Evolutionary conservation across 768 basidiomycete species (phyloP).

Genomic region (Dacryopinax primogenitus): DNA sequence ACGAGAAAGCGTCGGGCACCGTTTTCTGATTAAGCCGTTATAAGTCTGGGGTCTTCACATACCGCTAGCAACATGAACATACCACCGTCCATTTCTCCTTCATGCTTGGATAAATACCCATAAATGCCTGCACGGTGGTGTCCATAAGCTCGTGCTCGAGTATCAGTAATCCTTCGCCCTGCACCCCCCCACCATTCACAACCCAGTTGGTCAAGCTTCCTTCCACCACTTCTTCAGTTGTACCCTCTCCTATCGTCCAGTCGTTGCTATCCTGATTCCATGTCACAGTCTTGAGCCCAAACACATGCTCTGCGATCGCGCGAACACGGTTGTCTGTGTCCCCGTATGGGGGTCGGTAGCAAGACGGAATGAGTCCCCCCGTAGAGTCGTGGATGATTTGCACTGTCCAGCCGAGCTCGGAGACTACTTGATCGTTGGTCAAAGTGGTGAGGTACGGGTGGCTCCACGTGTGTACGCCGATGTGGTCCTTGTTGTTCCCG

Average conservation of each 20-base stretch:
- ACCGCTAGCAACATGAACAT: no score
- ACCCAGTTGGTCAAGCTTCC: no score
- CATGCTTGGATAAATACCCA: no score
- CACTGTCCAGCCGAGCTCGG: conserved; percentile 70
- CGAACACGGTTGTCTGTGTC: conserved; percentile 72
- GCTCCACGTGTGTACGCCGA: conserved; percentile 37
- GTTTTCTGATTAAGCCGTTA: no score
- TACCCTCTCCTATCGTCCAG: no score
- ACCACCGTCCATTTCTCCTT: no score
- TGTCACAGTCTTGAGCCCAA: conserved; percentile 67
- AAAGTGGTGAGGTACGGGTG: conserved; percentile 73
- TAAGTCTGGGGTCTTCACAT: no score
- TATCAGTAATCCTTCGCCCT: background rate
- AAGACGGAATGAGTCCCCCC: conserved; percentile 55
- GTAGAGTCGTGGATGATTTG: conserved; percentile 67
- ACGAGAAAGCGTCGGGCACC: no score
- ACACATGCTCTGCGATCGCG: conserved; percentile 75
- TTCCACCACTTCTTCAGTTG: no score
- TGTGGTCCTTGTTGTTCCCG: conserved; percentile 24
- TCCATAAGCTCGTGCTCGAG: no score
- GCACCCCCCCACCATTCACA: background rate
- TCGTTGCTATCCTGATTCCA: conserved; percentile 64
- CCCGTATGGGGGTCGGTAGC: conserved; percentile 83
- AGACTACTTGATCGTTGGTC: conserved; percentile 53
- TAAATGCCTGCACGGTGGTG: no score